Evolutionary conservation across 2,329 filamentous ascomycete species (phyloP), one percentile per base, ranked within the genome.

Genomic region (Penicillium janthinellum): DNA sequence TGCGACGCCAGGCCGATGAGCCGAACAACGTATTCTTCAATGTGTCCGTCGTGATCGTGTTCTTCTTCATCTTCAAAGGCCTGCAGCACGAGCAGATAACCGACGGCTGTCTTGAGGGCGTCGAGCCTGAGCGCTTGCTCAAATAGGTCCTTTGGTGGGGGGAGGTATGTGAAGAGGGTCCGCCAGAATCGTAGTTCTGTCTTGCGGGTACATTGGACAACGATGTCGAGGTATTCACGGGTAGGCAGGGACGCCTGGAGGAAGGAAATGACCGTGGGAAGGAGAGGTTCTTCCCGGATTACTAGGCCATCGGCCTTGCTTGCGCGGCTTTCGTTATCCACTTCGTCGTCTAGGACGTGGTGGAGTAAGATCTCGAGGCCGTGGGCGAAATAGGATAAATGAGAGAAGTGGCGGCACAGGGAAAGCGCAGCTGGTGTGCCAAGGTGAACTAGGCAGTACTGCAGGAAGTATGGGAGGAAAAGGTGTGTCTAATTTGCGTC

Each of bases 151-250:
- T 92, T 89, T 4, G 94, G 91, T 0, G 94, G 91, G 0, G 95
- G 95, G 0, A 99, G 83, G 70, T 97, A 92, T 4, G 88, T 87
- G 75, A 99, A 99, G 1, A 99, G 82, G 0, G 95, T 97, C 60
- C 90, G 88, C 95, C 95, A 99, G 57, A 92, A 96, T 41, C 94
- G 88, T 7, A 96, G 88, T 73, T 99, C 95, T 0, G 95, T 99
- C 77, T 99, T 99, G 56, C 95, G 89, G 1, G 95, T 97, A 77
- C 95, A 99, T 77, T 96, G 95, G 20, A 99, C 90, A 25, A 99
- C 89, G 59, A 98, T 95, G 70, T 98, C 94, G 15, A 98, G 87
- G 71, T 97, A 99, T 59, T 92, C 71, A 11, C 73, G 72, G 0
- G 72, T 87, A 57, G 88, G 89, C 75, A 92, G 90, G 1, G 88